phyloP scores from a whole-genome alignment of 176 grass and related monocot genomes.

The Hordeum marinum region DNA sequence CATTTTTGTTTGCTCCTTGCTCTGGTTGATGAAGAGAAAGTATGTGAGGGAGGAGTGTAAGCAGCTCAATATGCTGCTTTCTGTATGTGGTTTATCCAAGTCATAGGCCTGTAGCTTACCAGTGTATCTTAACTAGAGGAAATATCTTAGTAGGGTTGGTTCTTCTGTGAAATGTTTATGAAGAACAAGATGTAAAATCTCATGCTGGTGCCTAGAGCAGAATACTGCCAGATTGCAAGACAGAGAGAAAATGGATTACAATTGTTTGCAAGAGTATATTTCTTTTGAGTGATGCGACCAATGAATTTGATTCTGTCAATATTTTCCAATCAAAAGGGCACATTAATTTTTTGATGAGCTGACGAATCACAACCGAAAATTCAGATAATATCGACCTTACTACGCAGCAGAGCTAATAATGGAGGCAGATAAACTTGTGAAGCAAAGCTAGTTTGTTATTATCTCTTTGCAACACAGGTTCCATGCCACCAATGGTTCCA shows the following conservation, averaged over 20 bases:
- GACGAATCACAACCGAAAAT: neutral
- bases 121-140: constrained; percentile 23
- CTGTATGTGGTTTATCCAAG: constrained; percentile 13
- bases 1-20: constrained; percentile 35
- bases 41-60: neutral
- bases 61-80: constrained; percentile 37
- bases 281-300: too few relatives aligned
- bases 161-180: constrained; percentile 23
- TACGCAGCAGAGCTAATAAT: neutral
- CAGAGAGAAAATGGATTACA: neutral
- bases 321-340: neutral
- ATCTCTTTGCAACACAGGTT: constrained; percentile 35
- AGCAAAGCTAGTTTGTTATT: constrained; percentile 34
- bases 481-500: neutral
- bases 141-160: constrained; percentile 25
- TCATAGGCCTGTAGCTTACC: constrained; percentile 24
- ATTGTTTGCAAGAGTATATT: neutral
- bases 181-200: neutral
- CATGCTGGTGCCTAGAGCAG: neutral
- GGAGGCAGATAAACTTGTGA: neutral
- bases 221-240: neutral
- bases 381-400: too few relatives aligned
- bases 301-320: too few relatives aligned
- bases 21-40: neutral
- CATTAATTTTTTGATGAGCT: neutral